phyloP scores from a whole-genome alignment of 1,284 basidiomycete species.

The Ganoderma boninense region DNA sequence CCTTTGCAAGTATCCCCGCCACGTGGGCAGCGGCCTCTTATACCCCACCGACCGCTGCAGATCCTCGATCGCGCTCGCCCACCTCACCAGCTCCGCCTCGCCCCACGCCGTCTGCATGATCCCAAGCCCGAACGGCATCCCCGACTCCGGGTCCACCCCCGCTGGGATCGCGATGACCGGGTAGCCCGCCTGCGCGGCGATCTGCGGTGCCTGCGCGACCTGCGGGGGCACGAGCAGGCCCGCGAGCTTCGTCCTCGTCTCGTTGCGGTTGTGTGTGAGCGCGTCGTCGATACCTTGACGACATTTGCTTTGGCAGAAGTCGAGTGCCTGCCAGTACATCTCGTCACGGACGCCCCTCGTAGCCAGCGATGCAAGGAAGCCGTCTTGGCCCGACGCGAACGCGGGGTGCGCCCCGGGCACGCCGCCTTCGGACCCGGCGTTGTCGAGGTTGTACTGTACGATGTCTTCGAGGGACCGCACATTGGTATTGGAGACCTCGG shows the following conservation, averaged over 20 bases:
- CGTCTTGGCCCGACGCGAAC: constrained; percentile 45
- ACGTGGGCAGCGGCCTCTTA: not conserved
- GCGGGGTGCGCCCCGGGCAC: constrained; percentile 45
- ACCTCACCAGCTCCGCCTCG: constrained; percentile 64
- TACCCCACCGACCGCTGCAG: not conserved
- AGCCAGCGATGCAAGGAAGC: constrained; percentile 55
- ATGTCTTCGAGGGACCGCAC: constrained; percentile 48
- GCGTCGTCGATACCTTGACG: not conserved
- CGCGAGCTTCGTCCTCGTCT: constrained; percentile 60
- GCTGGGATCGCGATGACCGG: constrained; percentile 55
- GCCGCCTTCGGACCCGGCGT: constrained; percentile 49
- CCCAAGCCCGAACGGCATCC: constrained; percentile 63
- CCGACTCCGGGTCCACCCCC: not conserved
- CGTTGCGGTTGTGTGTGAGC: not conserved
- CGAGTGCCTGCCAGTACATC: constrained; percentile 25
- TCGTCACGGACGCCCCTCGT: constrained; percentile 53
- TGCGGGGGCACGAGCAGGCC: constrained; percentile 64
- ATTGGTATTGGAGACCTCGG: constrained; percentile 43
- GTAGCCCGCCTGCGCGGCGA: constrained; percentile 63
- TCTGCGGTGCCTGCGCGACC: constrained; percentile 41
- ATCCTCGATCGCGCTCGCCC: constrained; percentile 74
- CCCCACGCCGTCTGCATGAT: constrained; percentile 72
- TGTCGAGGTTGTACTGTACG: constrained; percentile 51
- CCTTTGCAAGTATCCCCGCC: not conserved
- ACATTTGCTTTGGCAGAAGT: not conserved